A percentile compares a stretch with the other conserved stretches of the same genome.
Conservation (phyloP, 1,139 yeast species). For the Hanseniaspora gamundiae region DNA sequence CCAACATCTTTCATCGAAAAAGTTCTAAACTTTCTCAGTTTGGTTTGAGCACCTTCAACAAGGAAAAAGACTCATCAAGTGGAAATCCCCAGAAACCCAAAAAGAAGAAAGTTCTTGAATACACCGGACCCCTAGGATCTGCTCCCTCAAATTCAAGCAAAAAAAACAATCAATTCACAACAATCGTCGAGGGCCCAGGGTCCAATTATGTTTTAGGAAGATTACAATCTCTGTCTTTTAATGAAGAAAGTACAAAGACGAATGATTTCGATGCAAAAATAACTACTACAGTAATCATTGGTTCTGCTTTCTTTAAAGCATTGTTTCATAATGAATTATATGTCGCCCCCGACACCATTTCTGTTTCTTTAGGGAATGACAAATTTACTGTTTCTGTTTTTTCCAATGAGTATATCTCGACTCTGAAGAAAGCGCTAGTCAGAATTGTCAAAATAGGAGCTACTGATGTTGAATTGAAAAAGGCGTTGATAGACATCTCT, state of each 20-base stretch:
- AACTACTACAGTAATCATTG: background rate
- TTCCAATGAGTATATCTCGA: constrained; percentile 8
- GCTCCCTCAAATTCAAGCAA: constrained; percentile 8
- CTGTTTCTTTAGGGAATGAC: constrained; percentile 10
- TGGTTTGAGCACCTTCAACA: too few relatives aligned
- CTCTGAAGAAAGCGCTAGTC: constrained; percentile 10
- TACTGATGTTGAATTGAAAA: constrained; percentile 16
- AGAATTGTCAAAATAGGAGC: constrained; percentile 17
- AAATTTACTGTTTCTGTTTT: constrained; percentile 15
- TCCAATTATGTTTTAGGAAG: constrained; percentile 8
- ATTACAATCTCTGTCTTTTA: background rate
- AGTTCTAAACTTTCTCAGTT: too few relatives aligned
- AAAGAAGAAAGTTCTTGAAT: background rate
- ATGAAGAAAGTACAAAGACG: constrained; percentile 1
- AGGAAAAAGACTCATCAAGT: too few relatives aligned
- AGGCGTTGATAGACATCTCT: constrained; percentile 9
- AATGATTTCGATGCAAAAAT: constrained; percentile 3
- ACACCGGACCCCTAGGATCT: background rate
- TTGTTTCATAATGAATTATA: constrained; percentile 8
- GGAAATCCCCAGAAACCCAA: background rate
- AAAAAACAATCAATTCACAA: constrained; percentile 13
- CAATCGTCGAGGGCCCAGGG: constrained; percentile 18
- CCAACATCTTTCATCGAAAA: too few relatives aligned
- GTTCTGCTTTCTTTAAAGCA: constrained; percentile 9
- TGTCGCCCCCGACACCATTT: constrained; percentile 12